Conservation (phyloP, 176 grass and related monocot genomes). For the Chrysopogon serrulatus region DNA sequence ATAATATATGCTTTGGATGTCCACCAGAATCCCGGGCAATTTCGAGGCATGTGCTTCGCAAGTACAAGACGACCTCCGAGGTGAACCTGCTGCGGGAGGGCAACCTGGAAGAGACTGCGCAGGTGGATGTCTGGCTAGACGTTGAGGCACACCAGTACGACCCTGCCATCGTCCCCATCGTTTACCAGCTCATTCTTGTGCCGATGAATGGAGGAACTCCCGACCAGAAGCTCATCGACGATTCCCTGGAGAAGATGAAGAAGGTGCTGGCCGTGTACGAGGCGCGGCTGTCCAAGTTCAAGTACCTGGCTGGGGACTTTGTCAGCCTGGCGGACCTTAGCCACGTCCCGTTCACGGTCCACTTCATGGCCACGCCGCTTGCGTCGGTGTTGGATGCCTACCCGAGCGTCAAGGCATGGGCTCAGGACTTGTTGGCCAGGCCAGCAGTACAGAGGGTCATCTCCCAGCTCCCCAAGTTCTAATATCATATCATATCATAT, state of each 20-base stretch:
- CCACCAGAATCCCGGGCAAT: conserved; percentile 8
- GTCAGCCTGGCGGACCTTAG: conserved; percentile 17
- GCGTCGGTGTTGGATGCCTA: no score
- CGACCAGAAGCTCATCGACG: neutral
- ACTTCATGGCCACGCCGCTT: no score
- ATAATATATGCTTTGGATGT: no score
- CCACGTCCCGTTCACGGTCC: neutral
- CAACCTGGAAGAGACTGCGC: neutral
- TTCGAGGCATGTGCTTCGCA: neutral
- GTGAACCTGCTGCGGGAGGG: neutral
- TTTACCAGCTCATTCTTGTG: neutral
- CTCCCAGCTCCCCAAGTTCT: neutral
- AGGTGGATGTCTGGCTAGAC: conserved; percentile 18
- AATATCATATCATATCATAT: no score
- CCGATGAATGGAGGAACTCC: neutral
- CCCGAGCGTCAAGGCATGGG: no score
- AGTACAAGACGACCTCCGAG: neutral
- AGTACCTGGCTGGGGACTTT: conserved; percentile 16
- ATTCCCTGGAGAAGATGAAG: conserved; percentile 4
- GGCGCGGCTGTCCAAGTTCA: neutral
- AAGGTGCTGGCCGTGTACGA: conserved; percentile 16
- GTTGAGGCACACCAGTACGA: conserved; percentile 6
- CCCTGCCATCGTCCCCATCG: neutral
- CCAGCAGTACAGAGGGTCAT: neutral
- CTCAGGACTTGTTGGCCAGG: neutral